These are phyloP conservation scores for Plasmopara viticola DNA, from an alignment of 352 stramenopile species.

Conservation along the genomic window DNA sequence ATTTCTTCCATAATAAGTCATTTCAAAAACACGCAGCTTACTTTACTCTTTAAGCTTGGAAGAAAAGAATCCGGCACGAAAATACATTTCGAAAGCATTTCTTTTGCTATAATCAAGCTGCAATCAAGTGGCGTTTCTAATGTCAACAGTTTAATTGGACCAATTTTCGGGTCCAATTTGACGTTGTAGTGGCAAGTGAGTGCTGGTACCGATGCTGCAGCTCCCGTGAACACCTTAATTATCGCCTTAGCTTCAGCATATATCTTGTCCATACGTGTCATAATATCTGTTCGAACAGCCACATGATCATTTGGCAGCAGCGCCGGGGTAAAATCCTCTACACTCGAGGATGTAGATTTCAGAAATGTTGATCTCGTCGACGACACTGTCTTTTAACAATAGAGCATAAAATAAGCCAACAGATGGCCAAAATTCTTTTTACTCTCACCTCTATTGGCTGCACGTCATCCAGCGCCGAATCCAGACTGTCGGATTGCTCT, in stretches of 20 bases:
- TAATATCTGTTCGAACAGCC: slow-evolving; percentile 19
- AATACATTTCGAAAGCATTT: slow-evolving; percentile 17
- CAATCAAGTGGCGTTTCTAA: slow-evolving; percentile 26
- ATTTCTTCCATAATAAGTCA: background rate
- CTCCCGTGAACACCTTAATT: slow-evolving; percentile 16
- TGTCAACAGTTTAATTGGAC: slow-evolving; percentile 17
- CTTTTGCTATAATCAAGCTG: slow-evolving; percentile 15
- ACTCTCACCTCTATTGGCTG: slow-evolving; percentile 19
- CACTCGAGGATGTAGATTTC: slow-evolving; percentile 2
- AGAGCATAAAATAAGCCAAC: background rate
- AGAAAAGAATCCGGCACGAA: slow-evolving; percentile 8
- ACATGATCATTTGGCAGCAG: slow-evolving; percentile 8
- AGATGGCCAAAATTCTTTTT: background rate
- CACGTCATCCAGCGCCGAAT: slow-evolving; percentile 12
- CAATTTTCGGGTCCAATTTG: slow-evolving; percentile 12
- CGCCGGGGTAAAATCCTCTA: background rate
- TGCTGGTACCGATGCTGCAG: slow-evolving; percentile 15
- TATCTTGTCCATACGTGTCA: slow-evolving; percentile 19
- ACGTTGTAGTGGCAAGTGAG: slow-evolving; percentile 20
- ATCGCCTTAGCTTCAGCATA: slow-evolving; percentile 24
- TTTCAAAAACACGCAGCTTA: background rate
- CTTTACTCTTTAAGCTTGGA: slow-evolving; percentile 8
- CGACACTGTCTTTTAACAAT: slow-evolving; percentile 16
- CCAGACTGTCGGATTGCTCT: slow-evolving; percentile 21
- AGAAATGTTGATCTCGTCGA: slow-evolving; percentile 15